phyloP scores from a whole-genome alignment of 257 asterid species.

The Penstemon barbatus region DNA sequence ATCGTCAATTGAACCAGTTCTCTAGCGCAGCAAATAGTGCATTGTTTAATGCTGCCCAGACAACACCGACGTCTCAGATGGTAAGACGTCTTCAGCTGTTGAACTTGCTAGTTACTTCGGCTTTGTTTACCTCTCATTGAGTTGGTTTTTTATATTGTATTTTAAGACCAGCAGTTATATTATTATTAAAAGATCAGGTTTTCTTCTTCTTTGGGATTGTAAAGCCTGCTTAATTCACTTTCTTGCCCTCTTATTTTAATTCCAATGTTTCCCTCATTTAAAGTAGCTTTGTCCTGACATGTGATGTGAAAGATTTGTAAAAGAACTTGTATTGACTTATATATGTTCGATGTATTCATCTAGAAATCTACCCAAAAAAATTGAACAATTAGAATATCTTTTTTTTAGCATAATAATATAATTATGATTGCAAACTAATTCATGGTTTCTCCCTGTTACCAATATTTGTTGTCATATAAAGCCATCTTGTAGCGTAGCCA shows the following conservation, averaged over 20 bases:
- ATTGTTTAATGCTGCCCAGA: conserved; percentile 85
- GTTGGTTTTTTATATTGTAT: not conserved
- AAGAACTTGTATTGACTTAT: not conserved
- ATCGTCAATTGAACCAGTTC: conserved; percentile 83
- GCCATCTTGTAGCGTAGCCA: not conserved
- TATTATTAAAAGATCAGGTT: not conserved
- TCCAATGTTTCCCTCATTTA: not conserved
- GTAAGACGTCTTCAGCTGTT: conserved; percentile 42
- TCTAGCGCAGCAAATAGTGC: conserved; percentile 85
- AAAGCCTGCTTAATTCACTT: conserved; percentile 15
- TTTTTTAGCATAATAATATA: not conserved
- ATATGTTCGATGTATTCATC: not conserved
- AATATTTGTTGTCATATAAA: not conserved
- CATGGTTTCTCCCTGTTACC: not conserved
- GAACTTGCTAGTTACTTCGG: conserved; percentile 9
- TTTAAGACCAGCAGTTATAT: not conserved
- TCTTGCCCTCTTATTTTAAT: conserved; percentile 8
- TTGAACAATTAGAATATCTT: not conserved
- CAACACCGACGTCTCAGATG: conserved; percentile 78
- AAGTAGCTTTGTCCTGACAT: not conserved
- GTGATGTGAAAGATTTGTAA: not conserved
- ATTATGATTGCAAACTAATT: not conserved
- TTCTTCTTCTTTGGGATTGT: not conserved
- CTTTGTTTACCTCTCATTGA: conserved; percentile 8
- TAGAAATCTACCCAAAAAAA: not conserved